Conservation (phyloP, 2,329 filamentous ascomycete species). For the Stachybotrys elegans region DNA sequence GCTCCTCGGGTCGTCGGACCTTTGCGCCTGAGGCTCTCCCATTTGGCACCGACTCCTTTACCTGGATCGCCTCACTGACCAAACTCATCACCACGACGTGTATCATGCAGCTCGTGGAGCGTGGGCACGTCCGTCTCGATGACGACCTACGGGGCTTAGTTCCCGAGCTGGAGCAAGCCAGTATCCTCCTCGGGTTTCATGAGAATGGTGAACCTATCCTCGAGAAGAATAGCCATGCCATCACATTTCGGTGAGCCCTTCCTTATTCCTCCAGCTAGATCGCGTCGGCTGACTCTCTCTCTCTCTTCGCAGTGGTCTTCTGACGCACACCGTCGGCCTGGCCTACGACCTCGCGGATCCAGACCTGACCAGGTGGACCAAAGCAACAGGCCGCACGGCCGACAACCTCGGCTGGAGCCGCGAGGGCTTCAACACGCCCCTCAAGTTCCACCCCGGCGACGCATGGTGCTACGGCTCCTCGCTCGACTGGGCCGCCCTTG, state of each 20-base stretch:
- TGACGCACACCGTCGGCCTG: constrained; percentile 45
- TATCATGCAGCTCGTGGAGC: constrained; percentile 35
- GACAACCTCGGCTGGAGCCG: constrained; percentile 25
- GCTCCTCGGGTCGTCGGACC: constrained; percentile 29
- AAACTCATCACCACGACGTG: constrained; percentile 34
- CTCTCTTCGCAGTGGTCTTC: constrained; percentile 26
- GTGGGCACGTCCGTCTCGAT: constrained; percentile 27
- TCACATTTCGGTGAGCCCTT: constrained; percentile 30
- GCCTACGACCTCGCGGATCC: constrained; percentile 37
- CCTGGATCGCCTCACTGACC: constrained; percentile 36
- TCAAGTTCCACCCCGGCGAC: constrained; percentile 39
- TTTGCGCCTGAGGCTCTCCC: constrained; percentile 19
- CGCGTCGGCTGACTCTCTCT: not conserved
- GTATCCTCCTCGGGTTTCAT: constrained; percentile 33
- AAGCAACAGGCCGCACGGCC: constrained; percentile 24
- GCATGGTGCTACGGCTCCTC: constrained; percentile 44
- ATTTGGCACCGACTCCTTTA: constrained; percentile 28
- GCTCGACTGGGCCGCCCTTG: constrained; percentile 42
- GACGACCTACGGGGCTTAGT: constrained; percentile 27
- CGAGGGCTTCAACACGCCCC: constrained; percentile 35
- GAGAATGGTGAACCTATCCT: constrained; percentile 29
- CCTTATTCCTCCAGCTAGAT: too few relatives aligned
- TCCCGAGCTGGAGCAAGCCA: constrained; percentile 26
- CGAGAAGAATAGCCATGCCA: constrained; percentile 27
- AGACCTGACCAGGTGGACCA: constrained; percentile 33